phyloP scores from a whole-genome alignment of 129 eudicot species.

The Apium graveolens region DNA sequence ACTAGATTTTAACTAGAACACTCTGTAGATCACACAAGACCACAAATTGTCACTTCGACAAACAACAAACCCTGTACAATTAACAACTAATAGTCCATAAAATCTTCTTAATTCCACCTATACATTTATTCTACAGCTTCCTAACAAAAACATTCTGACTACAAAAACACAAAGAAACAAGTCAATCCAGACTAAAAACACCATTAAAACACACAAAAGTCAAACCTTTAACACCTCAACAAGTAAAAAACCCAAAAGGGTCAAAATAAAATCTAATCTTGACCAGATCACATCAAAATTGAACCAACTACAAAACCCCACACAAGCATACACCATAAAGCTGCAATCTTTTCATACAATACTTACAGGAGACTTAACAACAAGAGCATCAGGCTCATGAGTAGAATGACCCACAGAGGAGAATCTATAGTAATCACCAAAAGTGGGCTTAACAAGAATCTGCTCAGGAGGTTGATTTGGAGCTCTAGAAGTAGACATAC shows the following conservation, averaged over 20 bases:
- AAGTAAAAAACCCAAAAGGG: not conserved
- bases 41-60: not conserved
- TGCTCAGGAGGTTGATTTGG: constrained; percentile 24
- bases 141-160: not conserved
- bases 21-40: not conserved
- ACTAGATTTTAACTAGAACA: not conserved
- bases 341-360: not conserved
- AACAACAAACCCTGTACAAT: not conserved
- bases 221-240: constrained; percentile 2
- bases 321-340: not conserved
- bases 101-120: not conserved
- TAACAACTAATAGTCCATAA: not conserved
- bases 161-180: not conserved
- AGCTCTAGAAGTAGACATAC: constrained; percentile 20
- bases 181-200: not conserved
- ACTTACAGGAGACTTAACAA: constrained; percentile 72
- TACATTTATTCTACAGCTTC: not conserved
- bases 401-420: constrained; percentile 17
- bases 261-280: not conserved
- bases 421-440: constrained; percentile 79
- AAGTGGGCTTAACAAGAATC: constrained; percentile 72
- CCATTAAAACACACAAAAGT: not conserved
- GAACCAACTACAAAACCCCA: not conserved
- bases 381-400: constrained; percentile 44
- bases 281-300: constrained; percentile 6